Base-by-base conservation (phyloP, 208 protist species). In the Acanthamoeba triangularis region DNA sequence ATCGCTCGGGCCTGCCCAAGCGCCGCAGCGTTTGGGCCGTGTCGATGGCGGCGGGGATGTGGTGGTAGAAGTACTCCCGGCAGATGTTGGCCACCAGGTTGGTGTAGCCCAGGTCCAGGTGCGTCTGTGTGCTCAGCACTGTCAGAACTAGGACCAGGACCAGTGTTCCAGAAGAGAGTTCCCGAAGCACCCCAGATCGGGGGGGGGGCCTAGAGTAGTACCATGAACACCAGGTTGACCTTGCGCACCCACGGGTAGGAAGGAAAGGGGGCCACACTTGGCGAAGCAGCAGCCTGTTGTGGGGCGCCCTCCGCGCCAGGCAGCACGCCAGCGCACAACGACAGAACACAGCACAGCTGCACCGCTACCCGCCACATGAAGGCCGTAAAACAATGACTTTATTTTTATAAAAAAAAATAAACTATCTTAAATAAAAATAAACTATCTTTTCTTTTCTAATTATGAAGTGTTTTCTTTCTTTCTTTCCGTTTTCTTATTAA, bases 31-130 rank as follows among this genome's bases (percentile, higher is more conserved):
- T n/a, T 3, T 78, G 11, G 8, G 69, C 69, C 33, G 69, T 78
- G 33, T 78, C 30, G 69, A 78, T 78, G 30, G 69, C 69, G 5
- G 69, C 69, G 7, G 69, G 69, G 20, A 78, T 78, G 69, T 78
- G 69, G 16, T 78, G 30, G 69, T 78, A 78, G 37, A 78, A 78
- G 30, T 78, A 78, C 69, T 78, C 69, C 5, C 69, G 25, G 37
- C 69, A 78, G 7, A 78, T 78, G 69, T 78, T 78, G 69, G 69
- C 69, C 6, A 78, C 69, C 69, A 78, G 69, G 30, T 78, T 78
- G 28, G 69, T 78, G 69, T 78, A 78, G 30, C 69, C 69, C 30
- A 78, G 69, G 30, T 78, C 69, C 14, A 78, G 69, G 69, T 78
- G 69, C 14, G 69, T 78, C 69, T 78, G 69, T 78, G 69, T 72